Evolutionary conservation across 352 stramenopile species (phyloP).

Genomic region (Phytopythium sindhum): DNA sequence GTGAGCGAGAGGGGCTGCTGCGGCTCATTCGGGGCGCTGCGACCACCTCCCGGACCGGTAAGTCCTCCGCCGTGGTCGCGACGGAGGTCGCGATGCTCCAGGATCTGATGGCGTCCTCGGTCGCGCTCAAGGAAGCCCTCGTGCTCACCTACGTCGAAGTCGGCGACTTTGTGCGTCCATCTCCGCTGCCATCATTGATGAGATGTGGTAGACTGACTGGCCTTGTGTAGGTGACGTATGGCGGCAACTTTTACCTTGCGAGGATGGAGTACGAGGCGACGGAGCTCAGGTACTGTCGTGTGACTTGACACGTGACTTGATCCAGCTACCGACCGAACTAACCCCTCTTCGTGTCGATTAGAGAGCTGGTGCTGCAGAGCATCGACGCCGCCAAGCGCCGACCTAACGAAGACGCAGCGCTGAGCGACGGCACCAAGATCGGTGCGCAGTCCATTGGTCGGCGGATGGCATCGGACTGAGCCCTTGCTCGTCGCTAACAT

Average conservation of each 20-base stretch:
- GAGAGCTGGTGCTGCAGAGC: conserved; percentile 15
- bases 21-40: conserved; percentile 23
- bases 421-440: conserved; percentile 9
- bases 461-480: not conserved
- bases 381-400: conserved; percentile 24
- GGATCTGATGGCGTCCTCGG: conserved; percentile 32
- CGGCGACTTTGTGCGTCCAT: conserved; percentile 64
- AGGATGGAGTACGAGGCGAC: conserved; percentile 61
- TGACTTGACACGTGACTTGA: not conserved
- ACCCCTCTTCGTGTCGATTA: not conserved
- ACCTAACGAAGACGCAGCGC: conserved; percentile 4
- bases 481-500: not conserved
- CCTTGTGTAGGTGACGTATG: conserved; percentile 25
- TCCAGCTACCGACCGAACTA: not conserved
- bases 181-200: no score
- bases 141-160: conserved; percentile 70
- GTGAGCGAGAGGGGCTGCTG: conserved; percentile 58
- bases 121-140: conserved; percentile 45
- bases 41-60: conserved; percentile 13
- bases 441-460: not conserved
- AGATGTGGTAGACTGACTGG: not conserved
- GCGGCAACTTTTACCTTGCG: conserved; percentile 63
- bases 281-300: conserved; percentile 28
- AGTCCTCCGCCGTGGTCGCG: conserved; percentile 26
- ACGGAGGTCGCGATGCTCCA: conserved; percentile 47